These are phyloP conservation scores for Lathyrus aphaca DNA, from an alignment of 306 rosid genomes.

Conservation along the genomic window DNA sequence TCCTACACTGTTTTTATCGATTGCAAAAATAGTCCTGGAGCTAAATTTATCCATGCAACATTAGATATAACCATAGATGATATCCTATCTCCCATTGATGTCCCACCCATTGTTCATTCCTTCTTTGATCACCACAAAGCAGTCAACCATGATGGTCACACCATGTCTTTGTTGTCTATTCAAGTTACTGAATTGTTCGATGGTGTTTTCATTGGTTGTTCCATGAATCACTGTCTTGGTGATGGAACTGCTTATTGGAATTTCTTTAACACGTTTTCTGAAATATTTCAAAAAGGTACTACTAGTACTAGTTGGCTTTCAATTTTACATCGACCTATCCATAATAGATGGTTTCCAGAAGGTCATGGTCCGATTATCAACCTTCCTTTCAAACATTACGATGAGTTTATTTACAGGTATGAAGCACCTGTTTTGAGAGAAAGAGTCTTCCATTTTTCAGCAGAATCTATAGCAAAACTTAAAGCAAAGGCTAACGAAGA, in stretches of 20 bases:
- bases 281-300: conserved; percentile 38
- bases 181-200: conserved; percentile 60
- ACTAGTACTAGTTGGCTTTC: background rate
- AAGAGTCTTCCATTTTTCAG: too few relatives aligned
- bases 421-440: conserved; percentile 52
- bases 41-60: conserved; percentile 53
- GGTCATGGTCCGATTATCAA: conserved; percentile 41
- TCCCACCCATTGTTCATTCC: conserved; percentile 53
- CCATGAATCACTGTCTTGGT: conserved; percentile 55
- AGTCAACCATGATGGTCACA: conserved; percentile 64
- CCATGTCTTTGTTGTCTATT: conserved; percentile 50
- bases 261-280: conserved; percentile 62
- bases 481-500: too few relatives aligned
- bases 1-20: conserved; percentile 48
- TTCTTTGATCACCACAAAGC: conserved; percentile 64
- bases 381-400: conserved; percentile 52
- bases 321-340: conserved; percentile 47
- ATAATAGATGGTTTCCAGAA: conserved; percentile 57
- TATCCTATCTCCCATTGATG: conserved; percentile 58
- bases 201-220: conserved; percentile 67
- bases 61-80: conserved; percentile 45
- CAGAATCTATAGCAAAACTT: too few relatives aligned
- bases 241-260: conserved; percentile 70
- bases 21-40: conserved; percentile 45
- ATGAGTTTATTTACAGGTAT: conserved; percentile 51